phyloP scores from a whole-genome alignment of 441 rosid species.

The Gossypium armourianum region DNA sequence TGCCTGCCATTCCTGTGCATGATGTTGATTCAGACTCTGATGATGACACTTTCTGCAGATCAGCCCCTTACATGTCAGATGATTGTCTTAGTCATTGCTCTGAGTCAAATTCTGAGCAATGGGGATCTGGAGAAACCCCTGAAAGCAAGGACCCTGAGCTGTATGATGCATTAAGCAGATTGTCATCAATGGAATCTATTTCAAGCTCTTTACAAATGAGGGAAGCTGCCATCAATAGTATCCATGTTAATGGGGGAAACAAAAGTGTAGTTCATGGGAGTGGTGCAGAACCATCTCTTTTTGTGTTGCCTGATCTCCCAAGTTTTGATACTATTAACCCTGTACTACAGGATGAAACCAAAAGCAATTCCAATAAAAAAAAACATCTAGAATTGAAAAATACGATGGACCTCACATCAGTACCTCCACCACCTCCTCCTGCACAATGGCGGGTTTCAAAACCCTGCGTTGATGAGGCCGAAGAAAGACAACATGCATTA shows the following conservation, averaged over 20 bases:
- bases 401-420: conserved; percentile 30
- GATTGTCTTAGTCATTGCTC: conserved; percentile 49
- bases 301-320: conserved; percentile 39
- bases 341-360: conserved; percentile 19
- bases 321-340: conserved; percentile 39
- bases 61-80: conserved; percentile 61
- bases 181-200: conserved; percentile 28
- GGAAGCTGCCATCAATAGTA: conserved; percentile 17
- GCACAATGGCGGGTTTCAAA: conserved; percentile 49
- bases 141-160: conserved; percentile 36
- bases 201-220: conserved; percentile 29
- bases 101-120: conserved; percentile 64
- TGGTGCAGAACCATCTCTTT: conserved; percentile 30
- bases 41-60: conserved; percentile 72
- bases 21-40: conserved; percentile 48
- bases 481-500: conserved; percentile 26
- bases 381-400: conserved; percentile 27
- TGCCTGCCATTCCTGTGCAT: conserved; percentile 29
- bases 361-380: conserved; percentile 12
- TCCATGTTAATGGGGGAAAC: conserved; percentile 15
- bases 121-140: conserved; percentile 57
- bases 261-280: conserved; percentile 20
- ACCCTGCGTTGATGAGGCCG: conserved; percentile 24
- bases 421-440: conserved; percentile 74
- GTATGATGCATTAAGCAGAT: conserved; percentile 35